Evolutionary conservation across 2,329 filamentous ascomycete genomes (phyloP).

Genomic region (Pseudocercospora musae): DNA sequence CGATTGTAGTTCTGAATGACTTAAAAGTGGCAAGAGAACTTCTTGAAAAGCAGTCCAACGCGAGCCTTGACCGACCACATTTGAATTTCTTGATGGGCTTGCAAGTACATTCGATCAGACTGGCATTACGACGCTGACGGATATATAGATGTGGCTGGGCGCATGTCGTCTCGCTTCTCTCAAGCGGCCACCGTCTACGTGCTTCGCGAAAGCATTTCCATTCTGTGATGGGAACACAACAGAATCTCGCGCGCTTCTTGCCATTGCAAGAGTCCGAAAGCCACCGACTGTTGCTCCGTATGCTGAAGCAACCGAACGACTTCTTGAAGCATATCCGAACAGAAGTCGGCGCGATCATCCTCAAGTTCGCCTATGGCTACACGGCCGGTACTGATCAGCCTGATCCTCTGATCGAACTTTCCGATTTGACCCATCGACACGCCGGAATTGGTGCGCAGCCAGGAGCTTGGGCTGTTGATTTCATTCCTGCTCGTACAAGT

Average conservation of each 20-base stretch:
- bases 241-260: conserved; percentile 40
- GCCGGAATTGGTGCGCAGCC: conserved; percentile 43
- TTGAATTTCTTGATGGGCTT: conserved; percentile 20
- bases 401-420: conserved; percentile 47
- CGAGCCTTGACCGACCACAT: conserved; percentile 38
- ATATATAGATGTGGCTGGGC: conserved; percentile 36
- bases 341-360: conserved; percentile 41
- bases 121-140: conserved; percentile 8
- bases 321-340: conserved; percentile 43
- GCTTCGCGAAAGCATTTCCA: conserved; percentile 46
- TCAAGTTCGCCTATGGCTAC: conserved; percentile 50
- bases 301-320: conserved; percentile 38
- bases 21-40: conserved; percentile 38
- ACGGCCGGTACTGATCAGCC: conserved; percentile 37
- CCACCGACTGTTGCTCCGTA: conserved; percentile 43
- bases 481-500: conserved; percentile 39
- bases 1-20: conserved; percentile 44
- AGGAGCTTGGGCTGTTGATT: conserved; percentile 47
- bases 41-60: conserved; percentile 37
- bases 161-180: conserved; percentile 24
- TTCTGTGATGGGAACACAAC: conserved; percentile 46
- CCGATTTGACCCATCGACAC: conserved; percentile 39
- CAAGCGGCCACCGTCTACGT: conserved; percentile 10
- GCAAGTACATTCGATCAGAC: neutral
- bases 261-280: conserved; percentile 45